Conservation (phyloP, 2,329 filamentous ascomycete genomes). For the Endoconidiophora laricicola region DNA sequence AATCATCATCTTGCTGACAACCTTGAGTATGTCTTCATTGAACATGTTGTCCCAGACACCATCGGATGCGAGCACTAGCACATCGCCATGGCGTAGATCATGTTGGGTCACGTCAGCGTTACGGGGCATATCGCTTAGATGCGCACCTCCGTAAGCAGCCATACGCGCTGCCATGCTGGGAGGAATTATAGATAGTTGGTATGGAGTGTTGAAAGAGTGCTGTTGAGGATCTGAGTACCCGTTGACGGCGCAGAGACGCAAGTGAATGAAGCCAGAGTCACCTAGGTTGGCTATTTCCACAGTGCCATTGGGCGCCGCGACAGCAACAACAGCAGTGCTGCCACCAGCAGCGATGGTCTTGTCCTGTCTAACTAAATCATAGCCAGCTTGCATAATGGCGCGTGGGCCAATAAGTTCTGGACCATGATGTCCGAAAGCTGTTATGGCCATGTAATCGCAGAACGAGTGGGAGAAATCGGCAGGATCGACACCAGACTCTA, state of each 20-base stretch:
- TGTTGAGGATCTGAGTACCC: constrained; percentile 74
- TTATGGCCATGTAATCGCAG: constrained; percentile 80
- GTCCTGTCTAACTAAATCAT: constrained; percentile 66
- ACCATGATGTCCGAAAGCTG: constrained; percentile 42
- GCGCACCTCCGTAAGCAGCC: constrained; percentile 65
- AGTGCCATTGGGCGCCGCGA: constrained; percentile 54
- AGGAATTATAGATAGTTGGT: constrained; percentile 79
- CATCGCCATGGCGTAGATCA: constrained; percentile 70
- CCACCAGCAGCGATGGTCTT: constrained; percentile 61
- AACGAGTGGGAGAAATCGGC: constrained; percentile 89
- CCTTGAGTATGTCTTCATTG: constrained; percentile 70
- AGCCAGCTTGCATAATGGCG: constrained; percentile 54
- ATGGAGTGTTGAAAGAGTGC: constrained; percentile 95
- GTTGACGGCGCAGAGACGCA: constrained; percentile 73
- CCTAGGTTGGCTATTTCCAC: constrained; percentile 87
- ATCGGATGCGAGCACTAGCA: constrained; percentile 86
- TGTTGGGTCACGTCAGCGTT: constrained; percentile 71
- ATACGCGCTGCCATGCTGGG: constrained; percentile 63
- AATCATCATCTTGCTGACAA: constrained; percentile 64
- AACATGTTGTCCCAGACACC: constrained; percentile 94
- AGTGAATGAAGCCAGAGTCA: constrained; percentile 81
- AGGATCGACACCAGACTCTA: constrained; percentile 79
- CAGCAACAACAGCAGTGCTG: constrained; percentile 79
- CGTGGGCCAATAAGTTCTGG: constrained; percentile 32
- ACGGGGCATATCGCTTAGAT: constrained; percentile 66